Evolutionary conservation across 176 grass and related monocot genomes (phyloP), one percentile per base, ranked within the genome.

Genomic region (Chrysopogon serrulatus): DNA sequence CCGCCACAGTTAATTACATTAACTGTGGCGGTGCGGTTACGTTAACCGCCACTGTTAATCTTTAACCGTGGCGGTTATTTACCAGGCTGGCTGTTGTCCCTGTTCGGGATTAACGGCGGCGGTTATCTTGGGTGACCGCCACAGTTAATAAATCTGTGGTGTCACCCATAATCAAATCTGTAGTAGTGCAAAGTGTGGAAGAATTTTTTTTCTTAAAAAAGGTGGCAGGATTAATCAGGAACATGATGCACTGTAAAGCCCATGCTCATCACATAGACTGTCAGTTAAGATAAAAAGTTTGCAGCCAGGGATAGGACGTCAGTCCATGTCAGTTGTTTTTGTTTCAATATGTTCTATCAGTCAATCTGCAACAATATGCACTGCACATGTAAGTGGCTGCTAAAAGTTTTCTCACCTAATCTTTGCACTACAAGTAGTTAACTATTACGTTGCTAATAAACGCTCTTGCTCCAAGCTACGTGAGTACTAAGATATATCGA

Each of bases 401-500:
- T 47, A 27, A 68, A 68, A 73, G n/a, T 12, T 85, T 36, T 80
- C 72, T 68, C 5, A 80, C 87, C 82, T 48, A 89, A 84, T 41
- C n/a, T 67, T 68, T 61, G 69, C 87, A 80, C 68, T 34, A 84
- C 18, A 14, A 23, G 48, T 23, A 6, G 26, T 44, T 71, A 24
- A 26, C n/a, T 23, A 13, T 85, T 77, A 17, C 16, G 8, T 27
- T 7, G 21, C 21, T 36, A 30, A 54, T 48, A 31, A 67, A 16
- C 15, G 21, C 40, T 78, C 19, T 60, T 44, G 15, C 28, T 44
- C 35, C 24, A 27, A 62, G 11, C 1, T 9, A 14, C 5, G 13
- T 1, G 13, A 67, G 10, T 65, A 47, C 32, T 43, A 42, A 62
- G 57, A 47, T n/a, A n/a, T n/a, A n/a, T 45, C 13, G 61, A 48